phyloP scores from a whole-genome alignment of 345 rosid genomes.

The Corchorus capsularis region DNA sequence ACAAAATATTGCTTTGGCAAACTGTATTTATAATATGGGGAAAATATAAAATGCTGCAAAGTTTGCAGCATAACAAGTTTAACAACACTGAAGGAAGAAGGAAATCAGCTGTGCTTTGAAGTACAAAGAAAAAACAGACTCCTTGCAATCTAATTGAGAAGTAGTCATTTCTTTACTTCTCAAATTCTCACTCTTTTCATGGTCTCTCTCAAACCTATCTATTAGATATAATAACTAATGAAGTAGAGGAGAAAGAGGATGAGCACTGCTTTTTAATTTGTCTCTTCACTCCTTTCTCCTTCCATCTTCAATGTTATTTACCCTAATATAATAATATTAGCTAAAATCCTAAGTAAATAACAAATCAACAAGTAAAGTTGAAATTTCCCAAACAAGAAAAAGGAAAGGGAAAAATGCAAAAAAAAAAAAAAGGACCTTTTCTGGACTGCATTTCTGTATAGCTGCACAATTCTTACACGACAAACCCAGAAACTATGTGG shows the following conservation, averaged over 20 bases:
- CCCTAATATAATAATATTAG: slow-evolving; percentile 26
- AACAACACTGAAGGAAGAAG: slow-evolving; percentile 17
- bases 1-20: slow-evolving; percentile 25
- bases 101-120: slow-evolving; percentile 27
- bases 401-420: neutral
- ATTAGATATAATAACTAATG: slow-evolving; percentile 28
- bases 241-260: slow-evolving; percentile 91
- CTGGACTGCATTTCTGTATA: slow-evolving; percentile 39
- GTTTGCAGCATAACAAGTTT: slow-evolving; percentile 49
- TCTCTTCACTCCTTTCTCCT: slow-evolving; percentile 87
- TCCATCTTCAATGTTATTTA: slow-evolving; percentile 39
- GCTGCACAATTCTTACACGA: slow-evolving; percentile 59
- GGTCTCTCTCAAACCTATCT: slow-evolving; percentile 32
- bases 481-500: slow-evolving; percentile 35
- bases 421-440: slow-evolving; percentile 36
- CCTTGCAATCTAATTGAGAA: slow-evolving; percentile 40
- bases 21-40: slow-evolving; percentile 30
- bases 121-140: slow-evolving; percentile 39
- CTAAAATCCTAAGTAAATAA: slow-evolving; percentile 37
- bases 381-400: slow-evolving; percentile 28
- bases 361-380: slow-evolving; percentile 34
- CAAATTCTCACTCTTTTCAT: slow-evolving; percentile 28
- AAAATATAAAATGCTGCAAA: slow-evolving; percentile 39
- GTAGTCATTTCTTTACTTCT: slow-evolving; percentile 39
- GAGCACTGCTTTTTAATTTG: slow-evolving; percentile 62